These are phyloP conservation scores for Parathielavia appendiculata DNA, from an alignment of 495 filamentous ascomycete genomes.

Conservation along the genomic window DNA sequence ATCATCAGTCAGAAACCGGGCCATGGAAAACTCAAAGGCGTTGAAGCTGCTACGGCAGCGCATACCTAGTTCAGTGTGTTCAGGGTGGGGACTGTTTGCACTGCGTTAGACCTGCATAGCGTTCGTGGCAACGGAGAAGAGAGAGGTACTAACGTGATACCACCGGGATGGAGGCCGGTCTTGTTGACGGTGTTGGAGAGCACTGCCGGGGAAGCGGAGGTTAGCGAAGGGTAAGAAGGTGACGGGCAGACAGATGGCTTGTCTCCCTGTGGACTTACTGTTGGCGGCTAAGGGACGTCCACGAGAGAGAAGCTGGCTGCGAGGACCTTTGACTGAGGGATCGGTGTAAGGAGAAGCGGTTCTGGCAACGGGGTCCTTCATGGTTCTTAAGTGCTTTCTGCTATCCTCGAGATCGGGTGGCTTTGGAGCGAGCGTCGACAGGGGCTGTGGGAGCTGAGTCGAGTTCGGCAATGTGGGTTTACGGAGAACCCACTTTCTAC, in stretches of 20 bases:
- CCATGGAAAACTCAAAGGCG: background rate
- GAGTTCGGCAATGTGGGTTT: conserved; percentile 24
- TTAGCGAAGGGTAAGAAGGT: conserved; percentile 4
- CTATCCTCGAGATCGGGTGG: conserved; percentile 10
- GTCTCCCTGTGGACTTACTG: conserved; percentile 30
- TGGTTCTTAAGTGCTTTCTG: conserved; percentile 42
- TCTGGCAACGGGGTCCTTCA: conserved; percentile 46
- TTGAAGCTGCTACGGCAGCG: background rate
- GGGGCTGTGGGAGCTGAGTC: conserved; percentile 23
- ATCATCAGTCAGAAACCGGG: conserved; percentile 21
- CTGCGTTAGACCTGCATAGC: conserved; percentile 10
- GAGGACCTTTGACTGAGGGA: conserved; percentile 45
- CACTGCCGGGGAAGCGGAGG: conserved; percentile 48
- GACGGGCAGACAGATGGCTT: background rate
- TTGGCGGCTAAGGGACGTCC: conserved; percentile 37
- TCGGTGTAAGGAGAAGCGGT: conserved; percentile 47
- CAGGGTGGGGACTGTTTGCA: conserved; percentile 61
- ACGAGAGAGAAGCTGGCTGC: conserved; percentile 25
- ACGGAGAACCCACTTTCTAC: conserved; percentile 29
- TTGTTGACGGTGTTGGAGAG: conserved; percentile 72
- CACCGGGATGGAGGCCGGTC: conserved; percentile 79
- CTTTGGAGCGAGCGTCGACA: conserved; percentile 24
- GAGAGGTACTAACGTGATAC: conserved; percentile 70
- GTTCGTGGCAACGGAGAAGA: conserved; percentile 13
- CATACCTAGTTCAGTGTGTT: conserved; percentile 83